Percentiles rank a stretch among this genome's conserved stretches.
phyloP scores from a whole-genome alignment of 441 rosid genomes.

The Croton laevigatus region DNA sequence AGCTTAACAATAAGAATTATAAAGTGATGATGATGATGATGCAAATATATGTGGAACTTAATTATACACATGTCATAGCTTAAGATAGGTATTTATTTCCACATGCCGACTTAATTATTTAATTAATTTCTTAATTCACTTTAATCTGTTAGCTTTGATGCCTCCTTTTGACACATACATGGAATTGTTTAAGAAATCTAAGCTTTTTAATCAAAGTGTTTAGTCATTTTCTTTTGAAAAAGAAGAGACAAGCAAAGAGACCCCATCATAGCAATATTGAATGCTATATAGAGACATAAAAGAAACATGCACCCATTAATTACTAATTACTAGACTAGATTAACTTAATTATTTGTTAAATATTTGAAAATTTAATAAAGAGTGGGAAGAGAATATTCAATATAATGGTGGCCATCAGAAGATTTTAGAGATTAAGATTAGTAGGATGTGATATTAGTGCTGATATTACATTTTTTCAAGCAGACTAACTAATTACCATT shows the following conservation, averaged over 20 bases:
- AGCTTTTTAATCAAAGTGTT: constrained; percentile 5
- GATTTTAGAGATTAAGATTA: not conserved
- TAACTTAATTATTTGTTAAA: not conserved
- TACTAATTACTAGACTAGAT: not conserved
- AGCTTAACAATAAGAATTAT: not conserved
- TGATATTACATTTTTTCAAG: constrained; percentile 20
- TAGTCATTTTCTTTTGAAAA: constrained; percentile 30
- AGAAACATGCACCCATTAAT: constrained; percentile 10
- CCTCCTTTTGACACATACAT: constrained; percentile 11
- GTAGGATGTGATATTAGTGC: constrained; percentile 31
- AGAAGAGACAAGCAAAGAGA: constrained; percentile 24
- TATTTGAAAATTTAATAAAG: too few relatives aligned
- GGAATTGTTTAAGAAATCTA: constrained; percentile 19
- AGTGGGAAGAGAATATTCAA: constrained; percentile 14
- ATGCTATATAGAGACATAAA: not conserved
- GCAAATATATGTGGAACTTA: not conserved
- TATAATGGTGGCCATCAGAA: constrained; percentile 4
- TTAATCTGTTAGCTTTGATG: constrained; percentile 6
- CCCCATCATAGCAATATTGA: constrained; percentile 18
- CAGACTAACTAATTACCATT: constrained; percentile 23
- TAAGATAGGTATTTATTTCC: constrained; percentile 4
- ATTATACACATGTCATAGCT: constrained; percentile 12
- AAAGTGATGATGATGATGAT: constrained; percentile 3
- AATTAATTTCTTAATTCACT: constrained; percentile 5
- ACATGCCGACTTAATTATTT: constrained; percentile 11